Evolutionary conservation across 305 asterid genomes (phyloP), one percentile per base, ranked within the genome.

Genomic region (Solanum hybrid): DNA sequence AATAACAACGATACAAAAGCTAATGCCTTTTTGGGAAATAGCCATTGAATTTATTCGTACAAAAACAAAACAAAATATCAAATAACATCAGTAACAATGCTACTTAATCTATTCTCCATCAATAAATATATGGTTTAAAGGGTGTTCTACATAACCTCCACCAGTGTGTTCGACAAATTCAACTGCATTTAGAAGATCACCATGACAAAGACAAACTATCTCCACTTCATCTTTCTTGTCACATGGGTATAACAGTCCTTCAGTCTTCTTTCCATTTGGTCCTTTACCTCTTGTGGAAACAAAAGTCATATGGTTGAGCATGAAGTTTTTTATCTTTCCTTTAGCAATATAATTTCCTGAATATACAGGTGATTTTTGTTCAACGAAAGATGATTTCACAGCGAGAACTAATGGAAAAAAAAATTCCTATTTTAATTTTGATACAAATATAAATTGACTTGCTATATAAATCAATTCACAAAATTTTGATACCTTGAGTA

Each of bases 281-380:
- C 37, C 31, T 2, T 35, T n/a, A 2, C n/a, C 64, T 88, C 34
- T 56, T 2, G 80, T 79, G 7, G 12, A 60, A 24, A 88, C 90
- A 60, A 34, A 24, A n/a, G 80, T 69, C 90, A 40, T 40, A 40
- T 91, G 91, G 7, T 85, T 88, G 7, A 80, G 77, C 92, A 82
- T 81, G 34, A 87, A 27, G 19, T 82, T 86, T 89, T 29, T 89
- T 0, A 87, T 42, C 64, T 32, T 12, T 31, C 85, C 56, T 79
- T 84, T 90, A 4, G 90, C 73, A 4, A 2, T 7, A 40, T 40
- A 11, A 24, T 2, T 38, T 4, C 35, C 13, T 60, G 31, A 29
- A 29, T 29, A 29, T 2, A 29, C 31, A 29, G 31, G 31, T 29
- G 31, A 29, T 29, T 29, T 29, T 0, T 29, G 31, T 29, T 29